Base-by-base conservation (phyloP, 805 yeast species). In the Kluyveromyces lactis region DNA sequence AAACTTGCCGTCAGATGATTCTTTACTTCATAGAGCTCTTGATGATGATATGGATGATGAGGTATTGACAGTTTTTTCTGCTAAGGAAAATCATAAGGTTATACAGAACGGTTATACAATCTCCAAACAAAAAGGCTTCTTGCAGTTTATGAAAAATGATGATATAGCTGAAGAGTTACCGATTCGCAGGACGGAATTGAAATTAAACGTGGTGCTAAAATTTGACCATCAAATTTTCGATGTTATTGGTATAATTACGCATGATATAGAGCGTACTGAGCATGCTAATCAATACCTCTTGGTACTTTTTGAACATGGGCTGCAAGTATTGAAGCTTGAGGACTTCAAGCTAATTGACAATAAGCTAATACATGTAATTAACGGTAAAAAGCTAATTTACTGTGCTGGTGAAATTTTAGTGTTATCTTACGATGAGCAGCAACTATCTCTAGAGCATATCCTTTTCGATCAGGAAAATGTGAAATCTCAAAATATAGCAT, bases 31-130 rank as follows among this genome's bases (percentile, higher is more conserved):
- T 10, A 34, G 21, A 9, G 27, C 34, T 17, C 52, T 47, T 31
- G 48, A 47, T 18, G 43, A 52, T 19, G 34, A 41, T 11, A 48
- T 45, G 23, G 64, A 61, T 39, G 60, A 55, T 38, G 60, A 60
- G 33, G 44, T 52, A 1, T 43, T 61, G n/a, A 53, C 60, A 2
- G 62, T 59, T 4, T 55, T 51, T 42, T 59, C 58, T 13, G 49
- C 48, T 18, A 48, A 45, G 12, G 59, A 53, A 18, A 42, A 51
- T 27, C 52, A 55, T 3, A 56, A 42, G 38, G 44, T 61, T 9
- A 58, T 61, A 24, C 66, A 61, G 40, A 59, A 60, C 47, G 66
- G 66, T 2, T 58, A 50, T 30, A 46, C 52, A 6, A 50, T 51
- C 6, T 50, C 53, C 12, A 59, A 53, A 31, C 64, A 58, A 24